phyloP scores from a whole-genome alignment of 2,329 filamentous ascomycete genomes.

The Juglanconis juglandina region DNA sequence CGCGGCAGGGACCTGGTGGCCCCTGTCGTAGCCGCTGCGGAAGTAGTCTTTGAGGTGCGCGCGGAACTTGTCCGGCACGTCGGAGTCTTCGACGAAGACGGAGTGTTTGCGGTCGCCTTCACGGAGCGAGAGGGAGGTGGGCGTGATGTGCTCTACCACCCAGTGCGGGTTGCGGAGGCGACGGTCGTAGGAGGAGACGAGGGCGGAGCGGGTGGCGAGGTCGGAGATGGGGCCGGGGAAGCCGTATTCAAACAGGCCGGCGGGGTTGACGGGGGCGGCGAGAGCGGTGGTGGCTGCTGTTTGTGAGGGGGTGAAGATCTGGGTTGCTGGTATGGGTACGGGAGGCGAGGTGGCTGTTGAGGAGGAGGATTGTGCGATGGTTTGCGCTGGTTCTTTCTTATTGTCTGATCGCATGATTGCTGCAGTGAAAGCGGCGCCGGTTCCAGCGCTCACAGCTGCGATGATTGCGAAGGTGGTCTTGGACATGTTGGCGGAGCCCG shows the following conservation, averaged over 20 bases:
- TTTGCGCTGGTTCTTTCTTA: conserved; percentile 33
- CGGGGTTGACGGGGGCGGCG: conserved; percentile 62
- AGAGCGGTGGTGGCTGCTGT: conserved; percentile 17
- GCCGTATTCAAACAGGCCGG: conserved; percentile 78
- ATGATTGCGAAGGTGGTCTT: conserved; percentile 74
- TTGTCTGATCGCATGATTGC: conserved; percentile 54
- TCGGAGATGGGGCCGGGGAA: conserved; percentile 90
- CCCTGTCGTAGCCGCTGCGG: conserved; percentile 89
- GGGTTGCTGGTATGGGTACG: conserved; percentile 54
- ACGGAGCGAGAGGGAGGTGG: conserved; percentile 69
- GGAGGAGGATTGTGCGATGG: conserved; percentile 27
- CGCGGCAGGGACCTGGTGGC: conserved; percentile 94
- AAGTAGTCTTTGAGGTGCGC: conserved; percentile 91
- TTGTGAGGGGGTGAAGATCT: conserved; percentile 40
- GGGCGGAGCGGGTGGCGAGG: conserved; percentile 69
- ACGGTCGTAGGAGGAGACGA: conserved; percentile 87
- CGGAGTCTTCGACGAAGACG: conserved; percentile 75
- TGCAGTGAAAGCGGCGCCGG: conserved; percentile 71
- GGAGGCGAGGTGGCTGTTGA: conserved; percentile 29
- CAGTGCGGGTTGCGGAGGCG: conserved; percentile 87
- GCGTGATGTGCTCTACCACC: conserved; percentile 95
- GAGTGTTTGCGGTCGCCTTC: conserved; percentile 83
- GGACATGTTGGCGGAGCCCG: conserved; percentile 57
- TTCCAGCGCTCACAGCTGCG: conserved; percentile 71
- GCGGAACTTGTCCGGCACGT: conserved; percentile 81